Conservation (phyloP, 208 protist genomes). For the Trypanosoma brucei region DNA sequence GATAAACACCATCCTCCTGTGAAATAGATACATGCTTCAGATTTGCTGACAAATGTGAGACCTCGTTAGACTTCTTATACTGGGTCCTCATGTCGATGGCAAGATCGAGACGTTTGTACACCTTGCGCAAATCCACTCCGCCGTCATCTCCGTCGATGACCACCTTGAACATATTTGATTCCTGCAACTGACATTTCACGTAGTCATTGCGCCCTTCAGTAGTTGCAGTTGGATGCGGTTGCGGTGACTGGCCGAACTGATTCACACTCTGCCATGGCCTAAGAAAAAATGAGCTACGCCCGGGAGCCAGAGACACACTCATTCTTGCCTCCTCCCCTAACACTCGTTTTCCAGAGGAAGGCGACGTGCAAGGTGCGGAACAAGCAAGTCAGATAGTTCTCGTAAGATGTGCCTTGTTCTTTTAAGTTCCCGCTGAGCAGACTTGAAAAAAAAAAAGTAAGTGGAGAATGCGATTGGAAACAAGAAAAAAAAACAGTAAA, state of each 20-base stretch:
- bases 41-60: slow-evolving; percentile 12
- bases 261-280: too few relatives aligned
- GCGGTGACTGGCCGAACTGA: neutral
- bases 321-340: too few relatives aligned
- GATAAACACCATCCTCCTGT: slow-evolving; percentile 60
- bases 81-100: slow-evolving; percentile 58
- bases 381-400: too few relatives aligned
- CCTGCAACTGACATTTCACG: slow-evolving; percentile 38
- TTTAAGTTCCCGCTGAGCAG: too few relatives aligned
- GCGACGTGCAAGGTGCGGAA: too few relatives aligned
- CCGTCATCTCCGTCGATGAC: slow-evolving; percentile 89
- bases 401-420: too few relatives aligned
- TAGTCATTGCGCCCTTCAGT: slow-evolving; percentile 9
- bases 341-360: too few relatives aligned
- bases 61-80: slow-evolving; percentile 39
- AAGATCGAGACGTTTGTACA: slow-evolving; percentile 78
- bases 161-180: slow-evolving; percentile 78
- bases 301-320: too few relatives aligned
- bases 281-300: too few relatives aligned
- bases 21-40: slow-evolving; percentile 39
- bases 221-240: slow-evolving; percentile 12
- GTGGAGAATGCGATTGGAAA: too few relatives aligned
- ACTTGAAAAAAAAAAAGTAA: too few relatives aligned
- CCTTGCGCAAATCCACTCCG: slow-evolving; percentile 80
- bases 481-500: too few relatives aligned